phyloP scores from a whole-genome alignment of 2,329 filamentous ascomycete species.

The Mycogone perniciosa region DNA sequence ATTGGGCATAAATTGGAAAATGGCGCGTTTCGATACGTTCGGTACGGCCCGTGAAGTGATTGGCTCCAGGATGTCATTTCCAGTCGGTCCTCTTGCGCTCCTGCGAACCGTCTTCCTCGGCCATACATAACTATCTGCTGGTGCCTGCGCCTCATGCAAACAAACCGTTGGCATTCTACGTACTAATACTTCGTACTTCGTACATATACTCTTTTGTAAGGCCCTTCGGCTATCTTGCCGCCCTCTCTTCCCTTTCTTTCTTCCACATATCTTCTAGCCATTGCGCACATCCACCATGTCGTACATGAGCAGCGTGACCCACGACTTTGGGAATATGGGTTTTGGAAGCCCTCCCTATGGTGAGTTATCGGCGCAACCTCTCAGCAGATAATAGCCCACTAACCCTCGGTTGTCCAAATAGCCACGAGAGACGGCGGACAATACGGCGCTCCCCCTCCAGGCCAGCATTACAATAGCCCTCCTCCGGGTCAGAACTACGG shows the following conservation, averaged over 20 bases:
- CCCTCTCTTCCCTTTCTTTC: neutral
- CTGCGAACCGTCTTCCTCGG: too few species aligned
- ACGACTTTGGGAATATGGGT: constrained; percentile 5
- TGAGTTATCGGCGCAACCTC: neutral
- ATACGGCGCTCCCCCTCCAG: too few species aligned
- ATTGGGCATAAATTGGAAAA: neutral
- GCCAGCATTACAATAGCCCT: neutral
- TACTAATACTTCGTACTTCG: neutral
- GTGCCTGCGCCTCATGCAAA: constrained; percentile 9
- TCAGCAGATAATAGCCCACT: neutral
- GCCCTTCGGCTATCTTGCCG: neutral
- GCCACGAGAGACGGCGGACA: too few species aligned
- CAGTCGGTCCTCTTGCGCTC: neutral
- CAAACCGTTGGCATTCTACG: neutral
- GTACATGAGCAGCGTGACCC: constrained; percentile 6
- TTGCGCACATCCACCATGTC: neutral
- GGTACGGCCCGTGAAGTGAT: constrained; percentile 9
- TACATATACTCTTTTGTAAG: neutral
- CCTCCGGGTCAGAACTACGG: constrained; percentile 1
- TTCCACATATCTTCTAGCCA: neutral
- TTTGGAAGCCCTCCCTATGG: neutral
- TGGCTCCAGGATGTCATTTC: neutral
- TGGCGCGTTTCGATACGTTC: constrained; percentile 3
- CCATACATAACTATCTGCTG: neutral
- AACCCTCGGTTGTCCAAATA: too few species aligned